Evolutionary conservation across 495 filamentous ascomycete species (phyloP), one percentile per base, ranked within the genome.

Genomic region (Hypoxylon cercidicola): DNA sequence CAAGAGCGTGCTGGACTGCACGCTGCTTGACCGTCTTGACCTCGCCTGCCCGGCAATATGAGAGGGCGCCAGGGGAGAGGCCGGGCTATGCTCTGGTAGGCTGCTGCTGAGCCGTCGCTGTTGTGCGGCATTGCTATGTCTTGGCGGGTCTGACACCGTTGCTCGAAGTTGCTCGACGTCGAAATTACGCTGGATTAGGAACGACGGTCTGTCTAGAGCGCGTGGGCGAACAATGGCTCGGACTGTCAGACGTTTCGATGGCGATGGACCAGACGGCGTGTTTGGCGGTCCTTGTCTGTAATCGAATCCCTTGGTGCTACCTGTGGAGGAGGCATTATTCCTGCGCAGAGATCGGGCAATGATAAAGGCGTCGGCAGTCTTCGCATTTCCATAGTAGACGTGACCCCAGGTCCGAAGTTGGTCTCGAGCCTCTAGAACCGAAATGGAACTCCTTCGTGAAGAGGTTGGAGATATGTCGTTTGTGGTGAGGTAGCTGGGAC

Each of bases 181-280:
- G 43, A 83, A 80, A 30, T 72, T 72, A 2, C 81, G 72, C 59
- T 78, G 73, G n/a, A 85, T 74, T 0, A 83, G 47, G 61, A 83
- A 83, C 8, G 79, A 75, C 47, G 78, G 74, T 28, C 74, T 70
- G 20, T 78, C 72, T 12, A 74, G 64, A 5, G 74, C 70, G 35
- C 71, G 72, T 11, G 82, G 82, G 10, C 73, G 60, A 4, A 85
- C 72, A 9, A 75, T 73, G 15, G 80, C 82, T 13, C 82, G 76
- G 32, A 85, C 77, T 1, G 76, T 81, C n/a, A 82, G 41, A 0
- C 63, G 69, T 35, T 56, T 64, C 2, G 13, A n/a, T 3, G 39
- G 5, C n/a, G 13, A n/a, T 8, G 39, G 39, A 16, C 25, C 55
- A 3, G 5, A 1, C 1, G 35, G 32, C 0, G 25, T 16, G 6